These are phyloP conservation scores for Vaccinium myrtillus DNA, from an alignment of 148 eudicot species.

Conservation along the genomic window DNA sequence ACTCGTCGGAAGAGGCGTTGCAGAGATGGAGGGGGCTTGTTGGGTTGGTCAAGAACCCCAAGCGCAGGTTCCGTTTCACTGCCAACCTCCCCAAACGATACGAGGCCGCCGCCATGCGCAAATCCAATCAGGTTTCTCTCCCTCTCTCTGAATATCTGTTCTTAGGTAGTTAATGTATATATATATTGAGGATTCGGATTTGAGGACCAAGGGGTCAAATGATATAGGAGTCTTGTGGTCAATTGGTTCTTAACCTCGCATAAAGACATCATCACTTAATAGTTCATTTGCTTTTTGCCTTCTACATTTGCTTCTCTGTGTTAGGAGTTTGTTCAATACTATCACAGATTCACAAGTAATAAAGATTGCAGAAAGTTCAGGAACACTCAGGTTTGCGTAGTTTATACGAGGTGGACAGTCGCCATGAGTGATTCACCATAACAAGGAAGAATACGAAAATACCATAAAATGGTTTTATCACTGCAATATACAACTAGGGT, in stretches of 20 bases:
- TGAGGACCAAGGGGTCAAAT: too few relatives aligned
- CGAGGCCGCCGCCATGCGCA: conserved; percentile 72
- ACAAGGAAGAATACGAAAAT: not conserved
- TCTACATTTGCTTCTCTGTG: too few relatives aligned
- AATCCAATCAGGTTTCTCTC: conserved; percentile 46
- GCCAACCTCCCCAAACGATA: conserved; percentile 62
- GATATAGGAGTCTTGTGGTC: too few relatives aligned
- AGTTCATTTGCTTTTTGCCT: too few relatives aligned
- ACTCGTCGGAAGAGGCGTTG: conserved; percentile 47
- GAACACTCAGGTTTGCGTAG: not conserved
- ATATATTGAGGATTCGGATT: too few relatives aligned
- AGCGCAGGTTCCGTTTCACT: conserved; percentile 63
- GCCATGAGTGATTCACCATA: not conserved
- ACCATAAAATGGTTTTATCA: not conserved
- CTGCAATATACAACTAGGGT: not conserved
- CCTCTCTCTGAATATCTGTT: not conserved
- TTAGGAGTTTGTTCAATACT: too few relatives aligned
- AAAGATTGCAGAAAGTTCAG: not conserved
- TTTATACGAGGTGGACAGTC: not conserved
- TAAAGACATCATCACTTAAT: too few relatives aligned
- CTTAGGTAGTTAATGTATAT: not conserved
- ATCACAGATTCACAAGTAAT: too few relatives aligned
- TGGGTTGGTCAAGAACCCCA: conserved; percentile 62
- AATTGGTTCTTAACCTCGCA: too few relatives aligned
- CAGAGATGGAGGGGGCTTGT: conserved; percentile 56